Evolutionary conservation across 495 filamentous ascomycete genomes (phyloP).

Genomic region (Neurospora africana): DNA sequence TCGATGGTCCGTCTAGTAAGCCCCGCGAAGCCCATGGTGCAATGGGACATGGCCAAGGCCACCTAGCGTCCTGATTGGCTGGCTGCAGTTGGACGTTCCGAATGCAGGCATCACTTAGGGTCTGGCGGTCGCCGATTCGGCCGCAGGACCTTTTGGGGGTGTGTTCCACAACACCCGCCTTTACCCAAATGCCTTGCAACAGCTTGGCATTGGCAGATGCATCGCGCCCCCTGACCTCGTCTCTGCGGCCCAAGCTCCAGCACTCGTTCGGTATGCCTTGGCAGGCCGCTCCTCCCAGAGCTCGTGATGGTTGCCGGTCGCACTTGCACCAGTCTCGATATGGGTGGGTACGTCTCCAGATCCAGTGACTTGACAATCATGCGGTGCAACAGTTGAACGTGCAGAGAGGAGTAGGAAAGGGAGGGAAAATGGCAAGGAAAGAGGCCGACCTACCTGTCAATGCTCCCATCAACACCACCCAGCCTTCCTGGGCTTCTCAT

Average conservation of each 20-base stretch:
- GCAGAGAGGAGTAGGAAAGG: conserved; percentile 3
- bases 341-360: conserved; percentile 11
- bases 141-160: conserved; percentile 24
- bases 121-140: conserved; percentile 26
- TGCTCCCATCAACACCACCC: conserved; percentile 59
- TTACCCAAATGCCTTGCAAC: conserved; percentile 19
- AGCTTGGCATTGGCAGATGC: conserved; percentile 19
- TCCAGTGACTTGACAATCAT: conserved; percentile 32
- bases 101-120: conserved; percentile 14
- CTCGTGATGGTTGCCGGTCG: conserved; percentile 7
- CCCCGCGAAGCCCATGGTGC: conserved; percentile 28
- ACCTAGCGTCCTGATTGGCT: conserved; percentile 30
- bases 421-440: conserved; percentile 15
- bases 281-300: neutral
- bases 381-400: conserved; percentile 26
- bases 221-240: conserved; percentile 12
- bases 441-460: conserved; percentile 71
- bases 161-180: conserved; percentile 26
- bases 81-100: conserved; percentile 7
- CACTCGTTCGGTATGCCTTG: neutral
- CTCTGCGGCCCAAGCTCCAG: neutral
- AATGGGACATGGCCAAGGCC: conserved; percentile 31
- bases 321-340: conserved; percentile 27
- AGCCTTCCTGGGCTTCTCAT: conserved; percentile 62
- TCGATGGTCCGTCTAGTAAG: conserved; percentile 29